A percentile compares a stretch with the other conserved stretches of the same genome.
Evolutionary conservation across 495 filamentous ascomycete genomes (phyloP).

Genomic region (Aspergillus diversus): DNA sequence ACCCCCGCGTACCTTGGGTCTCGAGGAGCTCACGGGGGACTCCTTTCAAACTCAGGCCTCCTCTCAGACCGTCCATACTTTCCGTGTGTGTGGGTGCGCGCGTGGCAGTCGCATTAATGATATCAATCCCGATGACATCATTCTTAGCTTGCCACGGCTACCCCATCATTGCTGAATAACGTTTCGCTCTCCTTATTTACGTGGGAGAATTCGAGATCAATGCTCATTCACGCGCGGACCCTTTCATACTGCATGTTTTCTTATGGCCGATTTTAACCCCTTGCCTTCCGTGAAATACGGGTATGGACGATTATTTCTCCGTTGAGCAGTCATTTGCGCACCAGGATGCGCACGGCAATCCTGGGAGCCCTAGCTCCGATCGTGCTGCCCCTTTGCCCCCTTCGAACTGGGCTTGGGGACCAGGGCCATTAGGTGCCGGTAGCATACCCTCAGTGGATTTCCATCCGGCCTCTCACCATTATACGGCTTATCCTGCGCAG

Average conservation of each 20-base stretch:
- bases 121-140: conserved; percentile 9
- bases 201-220: too few species aligned
- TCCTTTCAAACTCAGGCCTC: background rate
- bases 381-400: background rate
- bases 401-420: conserved; percentile 18
- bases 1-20: background rate
- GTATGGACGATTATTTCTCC: conserved; percentile 5
- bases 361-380: background rate
- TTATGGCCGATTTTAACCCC: conserved; percentile 10
- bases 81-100: background rate
- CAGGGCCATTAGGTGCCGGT: conserved; percentile 8
- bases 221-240: too few species aligned
- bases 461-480: conserved; percentile 9
- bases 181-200: too few species aligned
- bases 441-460: conserved; percentile 9
- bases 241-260: background rate
- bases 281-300: background rate
- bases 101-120: background rate
- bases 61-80: background rate
- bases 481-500: conserved; percentile 5
- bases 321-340: background rate
- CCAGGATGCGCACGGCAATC: conserved; percentile 1
- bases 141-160: background rate
- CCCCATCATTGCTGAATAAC: conserved; percentile 2
- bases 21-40: too few species aligned